Evolutionary conservation across 805 yeast genomes (phyloP), one percentile per base, ranked within the genome.

Genomic region (Barnettozyma vustinii): DNA sequence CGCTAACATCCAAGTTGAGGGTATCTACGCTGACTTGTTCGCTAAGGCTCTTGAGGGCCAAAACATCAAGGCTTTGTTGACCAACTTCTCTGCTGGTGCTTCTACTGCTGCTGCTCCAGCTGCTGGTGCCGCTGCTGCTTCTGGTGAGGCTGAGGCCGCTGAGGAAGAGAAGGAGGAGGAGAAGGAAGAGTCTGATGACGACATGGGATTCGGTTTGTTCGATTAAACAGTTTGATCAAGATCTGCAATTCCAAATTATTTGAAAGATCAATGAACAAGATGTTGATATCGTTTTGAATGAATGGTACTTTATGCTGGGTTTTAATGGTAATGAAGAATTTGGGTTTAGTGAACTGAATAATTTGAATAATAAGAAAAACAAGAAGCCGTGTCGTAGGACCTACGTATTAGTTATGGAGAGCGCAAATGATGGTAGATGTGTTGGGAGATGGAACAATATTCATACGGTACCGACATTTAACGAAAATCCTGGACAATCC

Each of bases 141-240:
- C 75, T 65, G 83, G 75, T 62, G 83, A 73, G 64, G 86, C 73
- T 63, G 87, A 74, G 52, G 91, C 74, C 57, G 86, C 63, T 53
- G 83, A 66, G 57, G 83, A 66, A 56, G 82, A 66, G 59, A 83
- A 65, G 50, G 82, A 69, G 60, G 80, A 69, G 59, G 69, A 61
- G 48, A 80, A 72, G 63, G 74, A 67, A 62, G 76, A 75, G 68
- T 77, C 80, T 56, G 85, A 81, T 69, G 90, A 82, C 70, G 96
- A 87, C 75, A 87, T 89, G 96, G 96, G 96, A 69, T 83, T 85
- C 87, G 92, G 91, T 75, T 83, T 88, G 73, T 88, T 88, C 81
- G 96, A 87, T 77, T 87, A 87, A 72, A 59, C 52, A 48, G 42
- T 8, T 50, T 48, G 40, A 9, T 16, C 41, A 27, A 30, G 20